Percentiles rank a stretch among this genome's conserved stretches.
Evolutionary conservation across 306 rosid species (phyloP).

Genomic region (Cucumis hystrix): DNA sequence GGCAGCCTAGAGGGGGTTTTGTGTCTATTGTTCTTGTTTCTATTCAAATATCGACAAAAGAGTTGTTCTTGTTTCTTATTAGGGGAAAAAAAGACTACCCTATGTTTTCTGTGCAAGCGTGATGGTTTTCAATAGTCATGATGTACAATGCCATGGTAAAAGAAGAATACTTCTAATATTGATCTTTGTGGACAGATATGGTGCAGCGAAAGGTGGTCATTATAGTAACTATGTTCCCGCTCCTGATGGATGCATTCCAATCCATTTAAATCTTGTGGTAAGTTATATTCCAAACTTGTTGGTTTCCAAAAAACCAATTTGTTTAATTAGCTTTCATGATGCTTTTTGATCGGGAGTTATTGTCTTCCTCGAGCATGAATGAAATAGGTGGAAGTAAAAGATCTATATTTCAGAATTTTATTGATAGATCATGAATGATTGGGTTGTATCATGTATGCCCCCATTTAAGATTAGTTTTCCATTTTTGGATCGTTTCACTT

Average conservation of each 20-base stretch:
- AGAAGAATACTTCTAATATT: not conserved
- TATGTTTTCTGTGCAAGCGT: not conserved
- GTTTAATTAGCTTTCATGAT: not conserved
- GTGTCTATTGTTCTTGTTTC: not conserved
- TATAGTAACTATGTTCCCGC: constrained; percentile 29
- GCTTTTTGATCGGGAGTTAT: not conserved
- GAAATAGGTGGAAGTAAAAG: not conserved
- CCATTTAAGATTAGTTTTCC: not conserved
- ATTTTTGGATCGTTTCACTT: not conserved
- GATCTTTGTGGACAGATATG: constrained; percentile 41
- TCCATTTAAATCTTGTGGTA: constrained; percentile 93
- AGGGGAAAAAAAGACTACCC: not conserved
- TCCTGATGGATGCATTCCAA: constrained; percentile 63
- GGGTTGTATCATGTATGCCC: not conserved
- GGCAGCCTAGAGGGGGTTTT: not conserved
- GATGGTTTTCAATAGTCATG: no score
- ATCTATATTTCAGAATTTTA: not conserved
- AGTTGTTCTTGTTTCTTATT: not conserved
- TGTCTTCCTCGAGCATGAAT: not conserved
- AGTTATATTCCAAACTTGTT: not conserved
- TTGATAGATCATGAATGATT: not conserved
- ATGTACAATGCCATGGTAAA: not conserved
- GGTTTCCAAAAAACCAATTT: not conserved
- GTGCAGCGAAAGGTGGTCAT: constrained; percentile 34
- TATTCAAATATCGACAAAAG: not conserved